A percentile compares a stretch with the other conserved stretches of the same genome.
phyloP scores from a whole-genome alignment of 2,329 filamentous ascomycete genomes.

The Alternaria sp. region DNA sequence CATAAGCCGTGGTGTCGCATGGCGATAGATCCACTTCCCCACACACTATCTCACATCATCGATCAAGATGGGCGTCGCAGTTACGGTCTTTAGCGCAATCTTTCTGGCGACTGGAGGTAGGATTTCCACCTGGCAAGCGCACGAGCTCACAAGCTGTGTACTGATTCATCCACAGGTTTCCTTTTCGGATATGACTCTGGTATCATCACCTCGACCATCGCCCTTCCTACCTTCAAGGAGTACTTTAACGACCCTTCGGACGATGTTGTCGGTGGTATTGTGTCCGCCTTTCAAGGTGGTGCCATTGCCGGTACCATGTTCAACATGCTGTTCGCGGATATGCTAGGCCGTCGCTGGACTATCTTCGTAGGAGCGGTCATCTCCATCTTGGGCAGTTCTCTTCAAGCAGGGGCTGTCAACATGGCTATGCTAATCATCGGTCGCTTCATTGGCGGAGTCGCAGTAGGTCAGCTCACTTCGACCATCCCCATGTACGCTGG shows the following conservation, averaged over 20 bases:
- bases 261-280: constrained; percentile 40
- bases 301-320: constrained; percentile 39
- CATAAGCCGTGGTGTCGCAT: neutral
- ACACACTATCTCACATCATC: constrained; percentile 1
- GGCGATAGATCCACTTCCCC: neutral
- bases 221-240: constrained; percentile 32
- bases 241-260: constrained; percentile 38
- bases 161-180: constrained; percentile 10
- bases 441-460: constrained; percentile 58
- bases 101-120: constrained; percentile 26
- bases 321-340: constrained; percentile 6
- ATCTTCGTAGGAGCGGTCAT: constrained; percentile 51
- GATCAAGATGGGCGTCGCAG: constrained; percentile 21
- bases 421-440: constrained; percentile 58
- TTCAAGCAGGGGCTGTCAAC: constrained; percentile 55
- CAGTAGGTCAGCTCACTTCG: constrained; percentile 49
- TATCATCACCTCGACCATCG: constrained; percentile 44
- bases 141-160: neutral
- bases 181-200: constrained; percentile 42
- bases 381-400: constrained; percentile 58
- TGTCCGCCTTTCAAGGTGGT: constrained; percentile 48
- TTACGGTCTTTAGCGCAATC: constrained; percentile 24
- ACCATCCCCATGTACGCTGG: constrained; percentile 19
- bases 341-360: constrained; percentile 19
- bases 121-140: neutral